Evolutionary conservation across 768 basidiomycete species (phyloP).

Genomic region (Tylopilus intermedius): DNA sequence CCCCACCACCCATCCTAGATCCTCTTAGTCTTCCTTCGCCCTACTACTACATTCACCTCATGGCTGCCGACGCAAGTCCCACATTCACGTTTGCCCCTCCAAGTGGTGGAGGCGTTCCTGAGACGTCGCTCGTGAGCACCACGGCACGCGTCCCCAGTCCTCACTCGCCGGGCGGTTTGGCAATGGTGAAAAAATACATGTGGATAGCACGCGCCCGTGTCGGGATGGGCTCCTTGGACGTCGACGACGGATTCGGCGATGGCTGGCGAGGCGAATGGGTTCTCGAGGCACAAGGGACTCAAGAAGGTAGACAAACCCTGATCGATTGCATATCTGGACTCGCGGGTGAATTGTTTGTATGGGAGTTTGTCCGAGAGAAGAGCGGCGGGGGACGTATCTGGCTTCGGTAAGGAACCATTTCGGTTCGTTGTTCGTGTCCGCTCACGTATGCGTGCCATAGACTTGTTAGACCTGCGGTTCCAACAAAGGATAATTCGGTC

Average conservation of each 20-base stretch:
- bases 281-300: constrained; percentile 73
- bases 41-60: constrained; percentile 70
- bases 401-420: constrained; percentile 49
- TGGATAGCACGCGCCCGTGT: constrained; percentile 59
- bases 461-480: constrained; percentile 19
- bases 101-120: constrained; percentile 35
- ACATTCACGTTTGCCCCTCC: constrained; percentile 26
- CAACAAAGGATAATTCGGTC: constrained; percentile 20
- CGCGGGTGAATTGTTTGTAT: constrained; percentile 34
- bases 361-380: constrained; percentile 62
- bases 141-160: constrained; percentile 48
- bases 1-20: constrained; percentile 46
- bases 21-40: constrained; percentile 67
- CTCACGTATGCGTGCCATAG: constrained; percentile 7
- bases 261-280: constrained; percentile 78
- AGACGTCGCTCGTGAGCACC: constrained; percentile 42
- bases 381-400: constrained; percentile 55
- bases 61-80: constrained; percentile 32
- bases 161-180: constrained; percentile 55
- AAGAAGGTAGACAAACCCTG: constrained; percentile 54
- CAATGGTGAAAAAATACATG: constrained; percentile 53
- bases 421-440: background rate
- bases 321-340: constrained; percentile 46
- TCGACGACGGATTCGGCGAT: constrained; percentile 45
- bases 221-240: constrained; percentile 32